These are phyloP conservation scores for Yamadazyma taylorii DNA, from an alignment of 1,139 yeast genomes.

Conservation along the genomic window DNA sequence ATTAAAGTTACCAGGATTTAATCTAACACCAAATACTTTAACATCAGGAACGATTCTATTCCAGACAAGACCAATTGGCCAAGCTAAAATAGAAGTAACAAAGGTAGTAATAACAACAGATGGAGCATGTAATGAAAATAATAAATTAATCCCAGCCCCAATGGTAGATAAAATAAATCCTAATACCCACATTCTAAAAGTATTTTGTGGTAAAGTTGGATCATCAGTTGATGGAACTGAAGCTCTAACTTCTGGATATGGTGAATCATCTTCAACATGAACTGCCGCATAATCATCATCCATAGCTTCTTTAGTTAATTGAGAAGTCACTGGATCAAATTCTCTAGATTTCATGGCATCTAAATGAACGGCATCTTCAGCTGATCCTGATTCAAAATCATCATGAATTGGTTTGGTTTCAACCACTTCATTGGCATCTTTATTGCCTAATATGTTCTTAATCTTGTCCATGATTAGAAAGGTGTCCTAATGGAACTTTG, in stretches of 20 bases:
- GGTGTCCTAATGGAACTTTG: too few relatives aligned
- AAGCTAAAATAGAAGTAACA: constrained; percentile 60
- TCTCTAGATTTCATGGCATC: constrained; percentile 34
- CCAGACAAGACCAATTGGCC: constrained; percentile 54
- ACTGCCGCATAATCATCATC: constrained; percentile 47
- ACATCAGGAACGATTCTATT: constrained; percentile 43
- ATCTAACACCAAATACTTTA: constrained; percentile 38
- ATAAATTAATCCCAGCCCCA: constrained; percentile 60
- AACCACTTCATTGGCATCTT: constrained; percentile 8
- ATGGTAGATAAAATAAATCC: constrained; percentile 55
- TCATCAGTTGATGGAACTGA: constrained; percentile 66
- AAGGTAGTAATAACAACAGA: constrained; percentile 52
- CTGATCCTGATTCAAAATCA: constrained; percentile 23
- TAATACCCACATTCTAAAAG: constrained; percentile 62
- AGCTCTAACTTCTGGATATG: constrained; percentile 34
- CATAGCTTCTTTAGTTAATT: constrained; percentile 24
- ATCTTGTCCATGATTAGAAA: constrained; percentile 21
- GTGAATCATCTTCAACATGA: constrained; percentile 53
- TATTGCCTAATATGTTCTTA: constrained; percentile 15
- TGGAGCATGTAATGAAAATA: constrained; percentile 62
- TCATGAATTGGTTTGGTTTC: constrained; percentile 6
- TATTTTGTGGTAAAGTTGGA: constrained; percentile 53
- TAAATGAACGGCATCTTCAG: constrained; percentile 20
- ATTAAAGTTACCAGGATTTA: constrained; percentile 68
- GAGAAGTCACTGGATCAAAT: constrained; percentile 38